phyloP scores from a whole-genome alignment of 768 basidiomycete species.

The Peribolospora baueri region DNA sequence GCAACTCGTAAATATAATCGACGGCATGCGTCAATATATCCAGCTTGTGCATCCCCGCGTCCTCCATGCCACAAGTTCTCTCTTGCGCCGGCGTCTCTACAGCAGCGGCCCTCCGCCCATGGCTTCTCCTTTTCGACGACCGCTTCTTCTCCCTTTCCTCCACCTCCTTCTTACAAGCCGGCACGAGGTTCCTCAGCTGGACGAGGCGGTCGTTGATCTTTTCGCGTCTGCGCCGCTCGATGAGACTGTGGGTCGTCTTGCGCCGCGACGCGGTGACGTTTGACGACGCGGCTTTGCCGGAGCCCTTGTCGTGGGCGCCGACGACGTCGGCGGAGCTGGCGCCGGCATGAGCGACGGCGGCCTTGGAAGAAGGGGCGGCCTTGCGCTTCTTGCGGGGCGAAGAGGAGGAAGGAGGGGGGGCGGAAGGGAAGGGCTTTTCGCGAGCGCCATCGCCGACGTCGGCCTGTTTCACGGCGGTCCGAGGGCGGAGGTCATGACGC shows the following conservation, averaged over 20 bases:
- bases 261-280: conserved; percentile 46
- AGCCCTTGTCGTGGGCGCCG: no score
- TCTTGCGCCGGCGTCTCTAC: neutral
- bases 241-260: conserved; percentile 80
- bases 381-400: no score
- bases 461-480: no score
- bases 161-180: conserved; percentile 16
- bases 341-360: no score
- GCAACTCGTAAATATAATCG: conserved; percentile 3
- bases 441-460: no score
- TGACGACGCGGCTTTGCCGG: no score
- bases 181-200: conserved; percentile 52
- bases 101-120: conserved; percentile 1
- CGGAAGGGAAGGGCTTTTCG: no score
- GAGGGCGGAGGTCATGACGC: no score
- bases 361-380: no score
- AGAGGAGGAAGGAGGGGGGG: no score
- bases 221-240: conserved; percentile 76
- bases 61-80: neutral
- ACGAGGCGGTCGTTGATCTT: conserved; percentile 85
- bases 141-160: conserved; percentile 8
- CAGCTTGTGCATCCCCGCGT: conserved; percentile 10
- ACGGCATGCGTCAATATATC: conserved; percentile 10
- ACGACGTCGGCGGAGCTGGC: no score
- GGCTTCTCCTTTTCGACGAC: conserved; percentile 5